phyloP scores from a whole-genome alignment of 768 basidiomycete genomes.

The Suillus placidus region DNA sequence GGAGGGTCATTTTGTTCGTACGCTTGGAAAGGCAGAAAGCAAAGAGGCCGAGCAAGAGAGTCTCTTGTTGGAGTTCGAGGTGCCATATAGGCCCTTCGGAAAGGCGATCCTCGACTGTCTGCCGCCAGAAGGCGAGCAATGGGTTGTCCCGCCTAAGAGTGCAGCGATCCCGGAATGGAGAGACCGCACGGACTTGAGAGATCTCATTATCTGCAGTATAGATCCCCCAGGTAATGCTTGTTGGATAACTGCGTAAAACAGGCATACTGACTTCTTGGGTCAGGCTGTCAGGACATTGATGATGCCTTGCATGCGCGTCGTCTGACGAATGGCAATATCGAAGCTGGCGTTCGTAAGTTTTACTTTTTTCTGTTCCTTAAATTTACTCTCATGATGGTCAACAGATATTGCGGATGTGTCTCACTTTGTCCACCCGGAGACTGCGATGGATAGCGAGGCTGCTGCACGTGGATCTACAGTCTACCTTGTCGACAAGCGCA shows the following conservation, averaged over 20 bases:
- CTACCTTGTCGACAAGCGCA: slow-evolving; percentile 96
- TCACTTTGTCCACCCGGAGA: slow-evolving; percentile 91
- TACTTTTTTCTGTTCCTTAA: not conserved
- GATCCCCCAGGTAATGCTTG: slow-evolving; percentile 80
- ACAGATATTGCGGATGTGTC: slow-evolving; percentile 98
- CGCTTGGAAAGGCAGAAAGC: slow-evolving; percentile 87
- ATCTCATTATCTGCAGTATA: slow-evolving; percentile 90
- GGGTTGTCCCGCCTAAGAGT: slow-evolving; percentile 87
- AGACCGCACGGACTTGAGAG: slow-evolving; percentile 84
- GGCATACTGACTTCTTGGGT: slow-evolving; percentile 14
- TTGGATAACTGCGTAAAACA: not conserved
- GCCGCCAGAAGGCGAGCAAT: slow-evolving; percentile 84
- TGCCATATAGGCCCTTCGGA: slow-evolving; percentile 96
- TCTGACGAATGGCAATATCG: slow-evolving; percentile 91
- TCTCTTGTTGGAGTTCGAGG: slow-evolving; percentile 90
- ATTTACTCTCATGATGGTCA: slow-evolving; percentile 1
- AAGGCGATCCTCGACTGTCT: slow-evolving; percentile 91
- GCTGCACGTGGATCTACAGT: slow-evolving; percentile 96
- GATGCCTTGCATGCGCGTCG: slow-evolving; percentile 91
- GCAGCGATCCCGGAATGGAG: slow-evolving; percentile 62
- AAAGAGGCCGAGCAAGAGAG: slow-evolving; percentile 98
- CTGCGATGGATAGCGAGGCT: slow-evolving; percentile 95
- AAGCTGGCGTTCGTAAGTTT: slow-evolving; percentile 95
- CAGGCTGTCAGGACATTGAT: slow-evolving; percentile 97
- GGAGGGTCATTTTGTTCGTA: slow-evolving; percentile 94